Evolutionary conservation across 192 early-diverging fungal genomes (phyloP).

Genomic region (Backusella luteola): DNA sequence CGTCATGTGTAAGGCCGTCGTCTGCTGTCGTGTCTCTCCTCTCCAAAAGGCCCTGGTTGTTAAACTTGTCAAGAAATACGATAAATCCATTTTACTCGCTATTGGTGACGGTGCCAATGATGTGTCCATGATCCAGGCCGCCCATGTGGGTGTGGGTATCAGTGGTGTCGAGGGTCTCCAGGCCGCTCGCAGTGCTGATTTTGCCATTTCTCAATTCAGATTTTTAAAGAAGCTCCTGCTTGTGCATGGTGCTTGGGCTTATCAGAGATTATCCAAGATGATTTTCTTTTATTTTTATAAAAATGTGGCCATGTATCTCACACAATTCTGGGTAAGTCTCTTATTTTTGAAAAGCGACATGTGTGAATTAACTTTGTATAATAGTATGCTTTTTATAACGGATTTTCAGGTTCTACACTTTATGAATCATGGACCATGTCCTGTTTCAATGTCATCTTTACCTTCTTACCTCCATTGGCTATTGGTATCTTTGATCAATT

Average conservation of each 20-base stretch:
- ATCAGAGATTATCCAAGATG: conserved; percentile 91
- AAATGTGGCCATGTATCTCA: conserved; percentile 96
- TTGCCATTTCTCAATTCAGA: conserved; percentile 97
- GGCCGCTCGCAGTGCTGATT: conserved; percentile 94
- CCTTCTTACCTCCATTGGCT: conserved; percentile 89
- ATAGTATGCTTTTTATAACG: conserved; percentile 82
- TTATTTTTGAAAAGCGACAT: background rate
- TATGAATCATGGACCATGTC: conserved; percentile 98
- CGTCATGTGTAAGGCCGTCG: conserved; percentile 88
- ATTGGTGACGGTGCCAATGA: conserved; percentile 99
- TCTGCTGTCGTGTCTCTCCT: conserved; percentile 98
- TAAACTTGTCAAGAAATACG: conserved; percentile 93
- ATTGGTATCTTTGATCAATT: conserved; percentile 98
- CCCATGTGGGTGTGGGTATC: conserved; percentile 97
- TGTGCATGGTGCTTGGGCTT: conserved; percentile 97
- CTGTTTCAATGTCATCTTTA: conserved; percentile 92
- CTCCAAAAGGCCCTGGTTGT: conserved; percentile 98
- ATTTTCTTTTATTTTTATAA: conserved; percentile 99
- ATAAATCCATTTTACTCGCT: conserved; percentile 85
- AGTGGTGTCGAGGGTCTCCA: conserved; percentile 95
- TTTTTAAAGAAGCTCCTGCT: conserved; percentile 92
- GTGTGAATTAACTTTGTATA: background rate
- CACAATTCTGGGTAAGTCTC: conserved; percentile 83
- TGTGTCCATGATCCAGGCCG: conserved; percentile 98
- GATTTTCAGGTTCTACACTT: conserved; percentile 96